Conservation (phyloP, 2,329 filamentous ascomycete genomes). For the Colletotrichum musae region DNA sequence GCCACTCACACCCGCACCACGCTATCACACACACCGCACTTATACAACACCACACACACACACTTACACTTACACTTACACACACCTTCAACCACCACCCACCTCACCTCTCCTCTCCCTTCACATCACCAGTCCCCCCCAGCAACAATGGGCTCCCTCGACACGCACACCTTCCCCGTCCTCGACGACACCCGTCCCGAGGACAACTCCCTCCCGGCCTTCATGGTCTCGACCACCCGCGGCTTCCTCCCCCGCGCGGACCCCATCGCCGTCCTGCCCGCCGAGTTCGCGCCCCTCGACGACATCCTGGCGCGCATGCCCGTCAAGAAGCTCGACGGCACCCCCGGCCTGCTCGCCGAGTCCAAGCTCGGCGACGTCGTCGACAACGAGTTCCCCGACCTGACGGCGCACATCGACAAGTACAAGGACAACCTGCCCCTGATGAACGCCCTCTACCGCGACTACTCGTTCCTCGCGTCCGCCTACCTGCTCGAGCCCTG, state of each 20-base stretch:
- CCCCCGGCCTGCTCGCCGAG: conserved; percentile 82
- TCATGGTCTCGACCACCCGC: conserved; percentile 83
- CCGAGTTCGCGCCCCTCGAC: conserved; percentile 81
- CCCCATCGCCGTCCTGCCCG: conserved; percentile 75
- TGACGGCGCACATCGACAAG: conserved; percentile 80
- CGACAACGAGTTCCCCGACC: conserved; percentile 80
- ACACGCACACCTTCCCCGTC: conserved; percentile 67
- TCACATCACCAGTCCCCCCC: conserved; percentile 15
- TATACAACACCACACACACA: conserved; percentile 22
- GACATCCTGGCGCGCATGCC: conserved; percentile 83
- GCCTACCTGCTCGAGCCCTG: conserved; percentile 94
- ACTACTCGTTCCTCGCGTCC: conserved; percentile 92
- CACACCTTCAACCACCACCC: conserved; percentile 25
- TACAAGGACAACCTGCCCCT: conserved; percentile 81
- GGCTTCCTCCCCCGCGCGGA: conserved; percentile 81
- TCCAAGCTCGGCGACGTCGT: conserved; percentile 83
- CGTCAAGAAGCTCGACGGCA: conserved; percentile 80
- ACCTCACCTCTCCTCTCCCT: conserved; percentile 15
- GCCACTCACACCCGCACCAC: conserved; percentile 14
- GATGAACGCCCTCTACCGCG: conserved; percentile 89
- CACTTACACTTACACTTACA: conserved; percentile 20
- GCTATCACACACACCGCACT: conserved; percentile 28
- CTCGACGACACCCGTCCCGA: conserved; percentile 74
- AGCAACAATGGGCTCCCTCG: conserved; percentile 59
- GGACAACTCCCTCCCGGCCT: conserved; percentile 77